Percentiles rank a stretch among this genome's conserved stretches.
phyloP scores from a whole-genome alignment of 305 asterid genomes.

The Rubia balearica region DNA sequence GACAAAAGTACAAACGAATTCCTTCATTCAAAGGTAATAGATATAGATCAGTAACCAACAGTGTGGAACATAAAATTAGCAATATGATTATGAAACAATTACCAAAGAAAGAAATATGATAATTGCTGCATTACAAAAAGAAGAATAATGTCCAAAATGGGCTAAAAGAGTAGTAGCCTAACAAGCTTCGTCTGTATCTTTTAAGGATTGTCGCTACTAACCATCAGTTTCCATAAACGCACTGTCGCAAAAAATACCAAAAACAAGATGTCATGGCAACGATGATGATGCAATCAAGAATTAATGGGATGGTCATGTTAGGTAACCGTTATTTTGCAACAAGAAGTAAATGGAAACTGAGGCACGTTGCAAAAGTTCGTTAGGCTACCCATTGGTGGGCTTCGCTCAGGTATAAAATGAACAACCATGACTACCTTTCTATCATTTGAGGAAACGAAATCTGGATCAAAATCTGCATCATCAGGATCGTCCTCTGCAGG shows the following conservation, averaged over 20 bases:
- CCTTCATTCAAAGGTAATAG: background rate
- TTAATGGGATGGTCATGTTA: too few species aligned
- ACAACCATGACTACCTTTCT: conserved; percentile 59
- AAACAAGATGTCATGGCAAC: background rate
- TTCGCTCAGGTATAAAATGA: background rate
- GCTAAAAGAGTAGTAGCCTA: background rate
- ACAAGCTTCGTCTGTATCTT: background rate
- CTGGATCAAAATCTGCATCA: conserved; percentile 90
- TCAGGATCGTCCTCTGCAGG: conserved; percentile 91
- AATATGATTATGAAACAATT: background rate
- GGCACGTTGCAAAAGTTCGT: too few species aligned
- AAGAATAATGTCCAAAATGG: background rate
- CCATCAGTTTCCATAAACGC: background rate
- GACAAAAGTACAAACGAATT: background rate
- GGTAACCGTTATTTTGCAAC: background rate
- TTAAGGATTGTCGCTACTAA: background rate
- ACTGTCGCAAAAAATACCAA: background rate
- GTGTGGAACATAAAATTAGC: background rate
- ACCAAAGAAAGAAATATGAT: background rate
- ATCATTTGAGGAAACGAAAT: conserved; percentile 51
- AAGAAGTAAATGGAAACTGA: background rate
- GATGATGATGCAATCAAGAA: background rate
- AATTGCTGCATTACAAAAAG: conserved; percentile 7
- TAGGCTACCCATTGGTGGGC: background rate
- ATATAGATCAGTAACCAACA: background rate